Evolutionary conservation across 2,329 filamentous ascomycete genomes (phyloP), one percentile per base, ranked within the genome.

Genomic region (Botryotinia globosa): DNA sequence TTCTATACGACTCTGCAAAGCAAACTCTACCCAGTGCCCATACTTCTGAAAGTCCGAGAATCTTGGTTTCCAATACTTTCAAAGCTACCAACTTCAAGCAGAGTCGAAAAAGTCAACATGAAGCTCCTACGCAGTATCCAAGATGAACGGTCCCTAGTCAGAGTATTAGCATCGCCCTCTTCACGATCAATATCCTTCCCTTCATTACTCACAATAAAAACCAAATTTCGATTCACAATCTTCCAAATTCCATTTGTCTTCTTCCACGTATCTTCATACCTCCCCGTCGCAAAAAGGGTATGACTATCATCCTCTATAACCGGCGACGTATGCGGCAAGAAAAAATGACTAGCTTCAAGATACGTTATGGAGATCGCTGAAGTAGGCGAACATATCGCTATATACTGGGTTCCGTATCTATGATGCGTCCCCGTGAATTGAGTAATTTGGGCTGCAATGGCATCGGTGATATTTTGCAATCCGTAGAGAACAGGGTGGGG

Each of bases 361-460:
- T 54, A 67, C 2, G 64, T 67, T 34, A 67, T 16, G 10, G 64
- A 67, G 9, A 67, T 54, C 7, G 64, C 64, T 3, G 32, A 39
- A 0, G 25, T 42, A 8, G 34, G 32, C 14, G 64, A 39, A 25
- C 45, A 67, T 29, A 67, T 67, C 0, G 45, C 25, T 39, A 66
- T 54, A 29, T 66, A 66, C 37, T 66, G 64, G 10, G 64, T 66
- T 6, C 64, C 32, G 12, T 66, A 66, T 66, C 64, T 54, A 54
- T 66, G 64, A 7, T 66, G 45, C 7, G 64, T 66, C n/a, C 42
- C 25, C 3, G 45, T 4, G 16, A 54, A 66, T n/a, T 10, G 14
- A 8, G 1, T 20, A 0, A 39, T 2, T 3, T 5, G 16, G 37
- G 22, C 25, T 29, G 64, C 51, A 16, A 66, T 14, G 0, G 14